A percentile compares a stretch with the other conserved stretches of the same genome.
These are phyloP conservation scores for Ophiostoma novo-ulmi DNA, from an alignment of 2,329 filamentous ascomycete genomes.

Conservation along the genomic window DNA sequence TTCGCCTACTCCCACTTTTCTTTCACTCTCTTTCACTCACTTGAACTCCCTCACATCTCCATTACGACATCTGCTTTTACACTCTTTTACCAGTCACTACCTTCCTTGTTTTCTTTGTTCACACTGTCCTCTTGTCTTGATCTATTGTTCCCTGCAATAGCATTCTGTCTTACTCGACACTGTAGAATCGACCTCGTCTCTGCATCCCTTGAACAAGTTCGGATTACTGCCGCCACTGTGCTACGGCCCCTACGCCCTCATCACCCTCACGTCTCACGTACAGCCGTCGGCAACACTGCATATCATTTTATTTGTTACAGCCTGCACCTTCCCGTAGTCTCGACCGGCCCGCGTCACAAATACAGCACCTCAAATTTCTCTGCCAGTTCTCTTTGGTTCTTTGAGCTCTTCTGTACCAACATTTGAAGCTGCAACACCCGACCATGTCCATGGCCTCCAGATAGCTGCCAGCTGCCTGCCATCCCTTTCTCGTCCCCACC, in stretches of 20 bases:
- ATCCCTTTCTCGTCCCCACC: constrained; percentile 4
- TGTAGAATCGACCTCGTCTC: not conserved
- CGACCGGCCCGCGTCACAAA: constrained; percentile 7
- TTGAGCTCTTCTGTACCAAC: not conserved
- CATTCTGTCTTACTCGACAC: not conserved
- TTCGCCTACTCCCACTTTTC: not conserved
- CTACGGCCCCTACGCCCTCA: not conserved
- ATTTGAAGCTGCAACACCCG: constrained; percentile 1
- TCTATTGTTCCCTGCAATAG: constrained; percentile 4
- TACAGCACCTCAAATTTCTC: constrained; percentile 1
- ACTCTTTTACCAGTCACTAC: not conserved
- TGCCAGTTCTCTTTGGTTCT: not conserved
- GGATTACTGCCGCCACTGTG: not conserved
- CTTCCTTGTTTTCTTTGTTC: not conserved
- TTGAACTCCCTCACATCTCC: not conserved
- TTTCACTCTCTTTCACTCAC: not conserved
- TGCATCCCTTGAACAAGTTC: not conserved
- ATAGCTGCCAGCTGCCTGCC: not conserved
- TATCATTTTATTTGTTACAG: not conserved
- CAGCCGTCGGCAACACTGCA: constrained; percentile 6
- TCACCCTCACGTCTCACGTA: not conserved
- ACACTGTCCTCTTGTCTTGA: not conserved
- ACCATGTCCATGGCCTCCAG: constrained; percentile 1
- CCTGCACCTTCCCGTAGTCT: constrained; percentile 8
- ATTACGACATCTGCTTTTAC: not conserved